Base-by-base conservation (phyloP, 345 rosid species). In the Populus nigra region DNA sequence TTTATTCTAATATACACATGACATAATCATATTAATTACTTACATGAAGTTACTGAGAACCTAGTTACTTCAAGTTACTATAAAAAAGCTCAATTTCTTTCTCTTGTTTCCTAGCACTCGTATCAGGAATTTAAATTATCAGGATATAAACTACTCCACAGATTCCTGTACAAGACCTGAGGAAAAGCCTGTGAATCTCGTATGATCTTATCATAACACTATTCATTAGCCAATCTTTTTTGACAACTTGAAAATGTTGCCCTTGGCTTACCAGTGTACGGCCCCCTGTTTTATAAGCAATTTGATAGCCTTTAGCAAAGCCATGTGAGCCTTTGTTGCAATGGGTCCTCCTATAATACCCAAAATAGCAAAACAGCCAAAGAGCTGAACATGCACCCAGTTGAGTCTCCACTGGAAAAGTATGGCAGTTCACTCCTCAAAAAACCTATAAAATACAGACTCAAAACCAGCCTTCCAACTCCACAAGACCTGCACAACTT, bases 371-470 rank as follows among this genome's bases (percentile, higher is more conserved):
- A 29, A 47, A 35, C 65, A 11, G 55, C 55, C 53, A 71, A 49
- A 50, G 31, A 5, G 41, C 72, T 65, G 67, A 65, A 71, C 72
- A 57, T 36, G n/a, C 6, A 18, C 66, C 74, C 65, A 38, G 20
- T 23, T 36, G 67, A 15, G 10, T 11, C 29, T 49, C 61, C 5
- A 27, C 25, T 69, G 73, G 61, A 25, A 68, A 49, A 61, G 53
- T 13, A 61, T 39, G 68, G 67, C 76, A 23, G 15, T 18, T 57
- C 74, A 38, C 27, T 50, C 72, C 5, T 23, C 55, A 31, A n/a
- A 16, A 72, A 22, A 69, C 72, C 68, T 83, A 83, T 83, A 83
- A 33, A 69, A 79, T 76, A 73, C 67, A 75, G 20, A 22, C 39
- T 22, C 67, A 29, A 67, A 72, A 73, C 63, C 31, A 25, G 31